phyloP scores from a whole-genome alignment of 1,284 basidiomycete species.

The Leccinum pachyderme region DNA sequence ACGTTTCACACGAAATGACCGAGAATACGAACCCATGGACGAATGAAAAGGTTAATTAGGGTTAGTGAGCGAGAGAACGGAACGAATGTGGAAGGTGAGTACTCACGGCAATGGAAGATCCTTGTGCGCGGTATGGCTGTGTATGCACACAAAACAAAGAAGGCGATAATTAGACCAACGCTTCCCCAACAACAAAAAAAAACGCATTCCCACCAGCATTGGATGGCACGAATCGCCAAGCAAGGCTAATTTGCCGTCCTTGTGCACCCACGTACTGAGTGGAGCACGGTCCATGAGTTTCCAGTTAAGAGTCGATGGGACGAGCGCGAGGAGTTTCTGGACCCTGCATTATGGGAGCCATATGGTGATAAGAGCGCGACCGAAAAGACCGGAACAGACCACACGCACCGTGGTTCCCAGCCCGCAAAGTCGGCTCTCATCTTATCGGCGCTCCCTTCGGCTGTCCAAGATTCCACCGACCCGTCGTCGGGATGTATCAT shows the following conservation, averaged over 20 bases:
- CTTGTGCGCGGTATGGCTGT: slow-evolving; percentile 68
- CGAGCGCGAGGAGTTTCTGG: slow-evolving; percentile 45
- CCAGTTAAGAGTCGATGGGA: slow-evolving; percentile 50
- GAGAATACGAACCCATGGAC: neutral
- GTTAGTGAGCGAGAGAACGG: neutral
- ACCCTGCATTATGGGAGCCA: slow-evolving; percentile 36
- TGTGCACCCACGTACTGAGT: slow-evolving; percentile 50
- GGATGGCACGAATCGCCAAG: slow-evolving; percentile 62
- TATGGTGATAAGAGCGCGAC: slow-evolving; percentile 1
- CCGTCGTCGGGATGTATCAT: slow-evolving; percentile 43
- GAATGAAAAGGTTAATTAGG: neutral
- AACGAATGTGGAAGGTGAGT: neutral
- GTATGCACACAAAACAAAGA: neutral
- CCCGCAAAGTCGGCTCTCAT: slow-evolving; percentile 45
- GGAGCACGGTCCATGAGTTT: slow-evolving; percentile 49
- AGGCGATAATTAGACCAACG: neutral
- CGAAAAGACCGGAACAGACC: neutral
- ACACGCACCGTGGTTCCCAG: slow-evolving; percentile 47
- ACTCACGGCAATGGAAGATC: slow-evolving; percentile 62
- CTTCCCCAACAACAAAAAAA: neutral
- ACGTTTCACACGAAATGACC: neutral
- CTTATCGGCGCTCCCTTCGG: slow-evolving; percentile 38
- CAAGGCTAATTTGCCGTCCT: slow-evolving; percentile 45
- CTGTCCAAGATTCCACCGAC: slow-evolving; percentile 41
- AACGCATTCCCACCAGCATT: slow-evolving; percentile 51